These are phyloP conservation scores for Saccharum hybrid DNA, from an alignment of 202 grass and related monocot genomes.

Conservation along the genomic window DNA sequence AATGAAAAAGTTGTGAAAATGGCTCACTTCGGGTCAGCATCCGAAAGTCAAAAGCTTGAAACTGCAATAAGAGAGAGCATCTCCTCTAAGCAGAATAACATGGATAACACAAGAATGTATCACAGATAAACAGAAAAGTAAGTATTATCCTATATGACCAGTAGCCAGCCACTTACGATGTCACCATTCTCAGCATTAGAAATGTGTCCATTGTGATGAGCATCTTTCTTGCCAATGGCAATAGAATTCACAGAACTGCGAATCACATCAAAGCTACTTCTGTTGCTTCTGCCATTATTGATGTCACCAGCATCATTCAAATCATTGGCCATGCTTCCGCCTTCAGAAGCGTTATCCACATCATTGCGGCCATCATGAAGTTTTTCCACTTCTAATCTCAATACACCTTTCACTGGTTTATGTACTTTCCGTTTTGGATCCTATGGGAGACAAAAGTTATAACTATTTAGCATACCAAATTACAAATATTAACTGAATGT, in stretches of 20 bases:
- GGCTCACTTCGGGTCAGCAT: constrained; percentile 88
- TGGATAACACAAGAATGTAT: constrained; percentile 12
- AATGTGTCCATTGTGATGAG: constrained; percentile 50
- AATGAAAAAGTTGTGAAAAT: constrained; percentile 92
- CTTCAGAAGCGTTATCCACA: constrained; percentile 81
- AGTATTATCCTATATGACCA: neutral
- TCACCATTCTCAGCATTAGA: constrained; percentile 61
- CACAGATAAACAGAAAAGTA: constrained; percentile 32
- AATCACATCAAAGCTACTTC: constrained; percentile 66
- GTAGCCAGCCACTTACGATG: constrained; percentile 61
- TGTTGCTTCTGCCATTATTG: constrained; percentile 58
- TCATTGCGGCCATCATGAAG: constrained; percentile 67
- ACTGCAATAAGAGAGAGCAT: constrained; percentile 63
- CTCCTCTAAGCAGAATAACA: constrained; percentile 17
- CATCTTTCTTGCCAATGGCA: constrained; percentile 51
- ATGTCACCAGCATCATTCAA: constrained; percentile 69
- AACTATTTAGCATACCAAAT: constrained; percentile 35
- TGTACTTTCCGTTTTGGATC: constrained; percentile 98
- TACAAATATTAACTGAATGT: constrained; percentile 30
- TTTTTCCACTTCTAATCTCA: constrained; percentile 93
- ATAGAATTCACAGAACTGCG: constrained; percentile 62
- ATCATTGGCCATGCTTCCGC: constrained; percentile 82
- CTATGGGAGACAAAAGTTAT: constrained; percentile 49
- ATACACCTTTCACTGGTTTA: constrained; percentile 96
- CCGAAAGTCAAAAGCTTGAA: constrained; percentile 88